These are phyloP conservation scores for Amoeboaphelidium occidentale DNA, from an alignment of 371 early-diverging fungal genomes.

Conservation along the genomic window DNA sequence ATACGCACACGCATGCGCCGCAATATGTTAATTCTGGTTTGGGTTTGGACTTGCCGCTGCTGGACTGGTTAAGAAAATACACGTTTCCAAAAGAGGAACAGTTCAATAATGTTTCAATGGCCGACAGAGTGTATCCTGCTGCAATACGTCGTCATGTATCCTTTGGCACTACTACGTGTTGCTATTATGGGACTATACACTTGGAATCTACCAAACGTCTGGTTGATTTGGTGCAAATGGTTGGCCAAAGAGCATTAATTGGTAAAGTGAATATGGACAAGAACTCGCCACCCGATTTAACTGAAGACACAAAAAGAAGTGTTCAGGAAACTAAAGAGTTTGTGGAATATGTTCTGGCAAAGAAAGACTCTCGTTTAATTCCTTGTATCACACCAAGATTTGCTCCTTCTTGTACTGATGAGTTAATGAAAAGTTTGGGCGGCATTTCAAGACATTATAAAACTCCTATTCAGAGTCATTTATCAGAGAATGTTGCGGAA, in stretches of 20 bases:
- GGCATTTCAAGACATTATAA: conserved; percentile 34
- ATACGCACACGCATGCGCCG: conserved; percentile 87
- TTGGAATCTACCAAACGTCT: conserved; percentile 35
- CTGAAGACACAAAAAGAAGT: conserved; percentile 30
- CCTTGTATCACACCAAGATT: conserved; percentile 78
- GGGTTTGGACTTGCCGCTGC: conserved; percentile 63
- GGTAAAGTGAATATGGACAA: conserved; percentile 89
- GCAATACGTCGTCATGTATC: conserved; percentile 37
- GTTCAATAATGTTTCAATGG: conserved; percentile 32
- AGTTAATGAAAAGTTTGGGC: conserved; percentile 36
- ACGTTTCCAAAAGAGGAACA: conserved; percentile 59
- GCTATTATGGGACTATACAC: conserved; percentile 77
- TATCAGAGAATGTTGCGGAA: conserved; percentile 56
- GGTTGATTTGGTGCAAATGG: conserved; percentile 30
- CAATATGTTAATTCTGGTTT: conserved; percentile 66
- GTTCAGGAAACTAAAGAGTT: conserved; percentile 38
- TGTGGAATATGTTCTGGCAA: conserved; percentile 22
- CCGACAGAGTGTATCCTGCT: conserved; percentile 28
- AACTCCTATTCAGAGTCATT: conserved; percentile 43
- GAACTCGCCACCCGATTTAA: conserved; percentile 44
- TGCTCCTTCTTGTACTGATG: conserved; percentile 45
- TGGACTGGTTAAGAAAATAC: conserved; percentile 54
- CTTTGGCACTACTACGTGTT: conserved; percentile 38
- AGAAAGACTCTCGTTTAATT: conserved; percentile 17
- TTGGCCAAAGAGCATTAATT: conserved; percentile 69